Evolutionary conservation across 164 flowering plant species (phyloP).

Genomic region (Cinnamomum micranthum): DNA sequence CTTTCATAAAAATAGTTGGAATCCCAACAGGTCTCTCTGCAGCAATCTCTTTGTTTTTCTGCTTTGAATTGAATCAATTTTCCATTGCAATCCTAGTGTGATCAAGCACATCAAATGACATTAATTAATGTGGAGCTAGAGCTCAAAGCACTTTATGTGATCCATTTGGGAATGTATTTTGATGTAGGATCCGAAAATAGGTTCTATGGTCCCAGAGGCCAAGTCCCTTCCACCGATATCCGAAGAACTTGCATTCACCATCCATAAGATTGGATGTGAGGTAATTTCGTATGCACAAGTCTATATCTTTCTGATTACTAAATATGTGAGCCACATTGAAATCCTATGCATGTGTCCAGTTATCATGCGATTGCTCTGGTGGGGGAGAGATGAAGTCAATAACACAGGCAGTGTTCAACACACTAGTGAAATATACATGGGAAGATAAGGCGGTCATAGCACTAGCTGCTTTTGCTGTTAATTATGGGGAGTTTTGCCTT

Average conservation of each 20-base stretch:
- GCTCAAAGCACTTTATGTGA: no score
- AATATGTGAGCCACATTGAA: background rate
- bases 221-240: slow-evolving; percentile 11
- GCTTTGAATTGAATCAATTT: no score
- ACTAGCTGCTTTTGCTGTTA: slow-evolving; percentile 40
- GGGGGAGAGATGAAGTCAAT: slow-evolving; percentile 55
- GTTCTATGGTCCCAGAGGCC: no score
- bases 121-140: no score
- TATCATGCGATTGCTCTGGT: slow-evolving; percentile 54
- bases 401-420: slow-evolving; percentile 41
- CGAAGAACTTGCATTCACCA: slow-evolving; percentile 37
- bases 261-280: slow-evolving; percentile 55
- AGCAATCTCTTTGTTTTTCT: no score
- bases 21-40: no score
- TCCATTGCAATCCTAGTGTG: no score
- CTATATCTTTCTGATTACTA: background rate
- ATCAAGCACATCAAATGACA: no score
- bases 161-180: no score
- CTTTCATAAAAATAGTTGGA: no score
- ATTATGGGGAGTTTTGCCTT: slow-evolving; percentile 51
- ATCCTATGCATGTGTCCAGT: slow-evolving; percentile 20
- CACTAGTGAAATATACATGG: slow-evolving; percentile 44
- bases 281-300: slow-evolving; percentile 15
- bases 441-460: slow-evolving; percentile 45
- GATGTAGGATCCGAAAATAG: no score